These are phyloP conservation scores for Amanita exitialis DNA, from an alignment of 768 basidiomycete genomes.

Conservation along the genomic window DNA sequence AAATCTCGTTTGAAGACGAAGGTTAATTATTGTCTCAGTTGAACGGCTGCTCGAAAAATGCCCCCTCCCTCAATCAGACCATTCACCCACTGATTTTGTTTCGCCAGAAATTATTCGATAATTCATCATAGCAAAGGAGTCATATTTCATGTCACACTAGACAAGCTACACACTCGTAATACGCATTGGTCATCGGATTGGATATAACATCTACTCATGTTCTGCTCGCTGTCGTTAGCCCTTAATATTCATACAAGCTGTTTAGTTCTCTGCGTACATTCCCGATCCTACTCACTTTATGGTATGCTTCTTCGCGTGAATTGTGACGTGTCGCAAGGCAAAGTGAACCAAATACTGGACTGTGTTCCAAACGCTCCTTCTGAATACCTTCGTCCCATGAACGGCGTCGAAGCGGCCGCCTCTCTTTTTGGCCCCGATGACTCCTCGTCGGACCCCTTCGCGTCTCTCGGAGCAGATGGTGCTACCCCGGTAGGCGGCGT, in stretches of 20 bases:
- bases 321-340: constrained; percentile 27
- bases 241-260: constrained; percentile 9
- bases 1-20: neutral
- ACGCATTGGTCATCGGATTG: constrained; percentile 2
- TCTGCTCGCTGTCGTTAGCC: constrained; percentile 13
- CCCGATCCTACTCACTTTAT: constrained; percentile 6
- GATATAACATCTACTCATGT: constrained; percentile 7
- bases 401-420: constrained; percentile 66
- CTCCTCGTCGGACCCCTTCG: constrained; percentile 52
- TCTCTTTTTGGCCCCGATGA: constrained; percentile 71
- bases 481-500: neutral
- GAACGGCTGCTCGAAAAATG: constrained; percentile 59
- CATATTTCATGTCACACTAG: neutral
- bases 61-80: constrained; percentile 15
- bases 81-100: constrained; percentile 9
- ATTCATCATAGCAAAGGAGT: constrained; percentile 1
- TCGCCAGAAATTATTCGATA: constrained; percentile 15
- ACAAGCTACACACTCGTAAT: neutral
- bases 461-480: constrained; percentile 32
- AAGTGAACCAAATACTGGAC: constrained; percentile 27
- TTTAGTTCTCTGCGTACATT: constrained; percentile 11
- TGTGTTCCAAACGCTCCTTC: neutral
- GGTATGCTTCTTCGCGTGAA: neutral
- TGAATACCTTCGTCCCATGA: constrained; percentile 30
- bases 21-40: constrained; percentile 29